A percentile compares a stretch with the other conserved stretches of the same genome.
These are phyloP conservation scores for Monosporascus sp. DNA, from an alignment of 2,329 filamentous ascomycete species.

Conservation along the genomic window DNA sequence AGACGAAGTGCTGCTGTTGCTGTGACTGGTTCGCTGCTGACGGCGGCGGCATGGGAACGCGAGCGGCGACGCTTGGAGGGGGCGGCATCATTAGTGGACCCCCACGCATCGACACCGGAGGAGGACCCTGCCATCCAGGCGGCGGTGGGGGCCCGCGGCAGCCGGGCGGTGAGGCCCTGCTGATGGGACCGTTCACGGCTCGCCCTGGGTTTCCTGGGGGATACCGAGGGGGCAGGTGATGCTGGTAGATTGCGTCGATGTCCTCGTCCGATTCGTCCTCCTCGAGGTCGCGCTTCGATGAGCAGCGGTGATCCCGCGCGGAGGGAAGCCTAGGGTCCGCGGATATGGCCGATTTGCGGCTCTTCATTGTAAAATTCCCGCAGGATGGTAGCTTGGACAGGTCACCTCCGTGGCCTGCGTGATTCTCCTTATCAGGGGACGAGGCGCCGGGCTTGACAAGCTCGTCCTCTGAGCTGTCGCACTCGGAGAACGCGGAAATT, in stretches of 20 bases:
- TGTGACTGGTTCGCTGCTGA: neutral
- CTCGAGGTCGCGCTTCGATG: neutral
- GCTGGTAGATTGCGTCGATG: neutral
- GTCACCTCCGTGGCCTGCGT: neutral
- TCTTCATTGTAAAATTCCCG: neutral
- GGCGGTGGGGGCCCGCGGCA: conserved; percentile 9
- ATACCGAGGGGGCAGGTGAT: neutral
- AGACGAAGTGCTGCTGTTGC: neutral
- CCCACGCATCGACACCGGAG: conserved; percentile 2
- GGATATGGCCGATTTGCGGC: neutral
- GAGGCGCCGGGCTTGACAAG: conserved; percentile 10
- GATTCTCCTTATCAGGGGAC: neutral
- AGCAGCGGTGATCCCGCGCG: neutral
- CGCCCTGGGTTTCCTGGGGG: neutral
- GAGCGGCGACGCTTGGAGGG: neutral
- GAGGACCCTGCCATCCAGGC: conserved; percentile 8
- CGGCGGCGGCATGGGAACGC: neutral
- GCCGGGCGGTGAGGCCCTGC: neutral
- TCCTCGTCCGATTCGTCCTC: neutral
- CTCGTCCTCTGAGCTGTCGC: conserved; percentile 23
- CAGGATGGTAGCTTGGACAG: neutral
- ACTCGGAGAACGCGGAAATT: conserved; percentile 18
- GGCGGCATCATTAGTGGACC: neutral
- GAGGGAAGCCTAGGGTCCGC: neutral
- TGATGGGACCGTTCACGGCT: neutral